Evolutionary conservation across 495 filamentous ascomycete genomes (phyloP).

Genomic region (Glarea lozoyensis): DNA sequence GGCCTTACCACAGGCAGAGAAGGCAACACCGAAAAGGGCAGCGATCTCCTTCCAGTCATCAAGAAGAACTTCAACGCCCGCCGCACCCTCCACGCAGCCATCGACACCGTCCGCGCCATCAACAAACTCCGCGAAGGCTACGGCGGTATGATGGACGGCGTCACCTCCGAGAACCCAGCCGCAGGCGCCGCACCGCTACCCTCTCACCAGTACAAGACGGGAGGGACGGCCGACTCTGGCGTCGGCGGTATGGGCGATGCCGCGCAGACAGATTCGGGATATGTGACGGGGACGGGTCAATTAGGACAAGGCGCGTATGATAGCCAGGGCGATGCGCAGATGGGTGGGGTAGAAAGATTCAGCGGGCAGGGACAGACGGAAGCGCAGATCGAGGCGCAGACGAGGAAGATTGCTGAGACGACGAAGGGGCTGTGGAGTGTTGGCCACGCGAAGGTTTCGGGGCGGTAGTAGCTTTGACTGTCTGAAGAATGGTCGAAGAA

Average conservation of each 20-base stretch:
- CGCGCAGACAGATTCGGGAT: conserved; percentile 16
- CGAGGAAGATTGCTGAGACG: conserved; percentile 19
- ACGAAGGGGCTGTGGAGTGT: conserved; percentile 20
- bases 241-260: conserved; percentile 7
- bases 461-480: conserved; percentile 5
- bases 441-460: conserved; percentile 9
- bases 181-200: conserved; percentile 15
- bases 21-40: conserved; percentile 37
- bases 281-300: conserved; percentile 4
- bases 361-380: conserved; percentile 20
- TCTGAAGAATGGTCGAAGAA: no score
- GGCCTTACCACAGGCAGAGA: conserved; percentile 33
- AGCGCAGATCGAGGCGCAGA: conserved; percentile 20
- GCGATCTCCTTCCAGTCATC: conserved; percentile 81
- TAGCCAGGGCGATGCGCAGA: conserved; percentile 1
- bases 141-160: conserved; percentile 28
- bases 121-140: conserved; percentile 90
- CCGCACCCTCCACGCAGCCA: conserved; percentile 87
- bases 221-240: conserved; percentile 11
- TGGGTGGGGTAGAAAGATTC: conserved; percentile 12
- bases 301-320: neutral
- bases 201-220: neutral
- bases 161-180: conserved; percentile 13
- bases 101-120: conserved; percentile 96
- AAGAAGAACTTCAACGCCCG: conserved; percentile 99